Evolutionary conservation across 257 asterid genomes (phyloP), one percentile per base, ranked within the genome.

Genomic region (Solanum tarapatanum): DNA sequence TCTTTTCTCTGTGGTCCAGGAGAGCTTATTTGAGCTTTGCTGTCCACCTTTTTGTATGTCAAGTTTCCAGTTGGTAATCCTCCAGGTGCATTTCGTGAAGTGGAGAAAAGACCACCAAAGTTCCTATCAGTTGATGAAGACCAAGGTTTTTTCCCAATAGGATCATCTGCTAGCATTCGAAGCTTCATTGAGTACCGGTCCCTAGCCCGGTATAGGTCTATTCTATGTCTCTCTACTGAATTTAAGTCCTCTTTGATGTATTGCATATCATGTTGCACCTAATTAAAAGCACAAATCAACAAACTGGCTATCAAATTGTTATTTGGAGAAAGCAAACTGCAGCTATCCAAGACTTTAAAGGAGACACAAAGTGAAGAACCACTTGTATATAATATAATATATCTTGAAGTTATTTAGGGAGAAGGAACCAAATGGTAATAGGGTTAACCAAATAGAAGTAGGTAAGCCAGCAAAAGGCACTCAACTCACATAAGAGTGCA

Each of bases 201-300:
- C 89, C 92, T 93, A 90, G 97, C 94, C 43, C 91, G 93, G 93
- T 93, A 91, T 24, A 94, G 91, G 68, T 91, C 95, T 88, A 92
- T 92, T 89, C 97, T 91, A 89, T 88, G 94, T 87, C 92, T 91
- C 90, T 95, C 98, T 84, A 94, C 98, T 55, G 95, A 88, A 89
- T 87, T 91, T 77, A 95, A 82, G 89, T 95, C 98, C 89, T 92
- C 95, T 89, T 94, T 94, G 85, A 94, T 90, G 88, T 90, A 93
- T 66, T 87, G 93, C 90, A 94, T 92, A 87, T 95, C 96, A 89
- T 89, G 89, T 92, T 92, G 94, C 84, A 94, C 93, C 98, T 95
- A 86, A 87, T 69, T 11, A 80, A 87, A 64, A 13, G 88, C 37
- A 48, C 35, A 87, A 66, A 83, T 86, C 55, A 87, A 84, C 74